Conservation (phyloP, 306 rosid genomes). For the Cicer arietinum region DNA sequence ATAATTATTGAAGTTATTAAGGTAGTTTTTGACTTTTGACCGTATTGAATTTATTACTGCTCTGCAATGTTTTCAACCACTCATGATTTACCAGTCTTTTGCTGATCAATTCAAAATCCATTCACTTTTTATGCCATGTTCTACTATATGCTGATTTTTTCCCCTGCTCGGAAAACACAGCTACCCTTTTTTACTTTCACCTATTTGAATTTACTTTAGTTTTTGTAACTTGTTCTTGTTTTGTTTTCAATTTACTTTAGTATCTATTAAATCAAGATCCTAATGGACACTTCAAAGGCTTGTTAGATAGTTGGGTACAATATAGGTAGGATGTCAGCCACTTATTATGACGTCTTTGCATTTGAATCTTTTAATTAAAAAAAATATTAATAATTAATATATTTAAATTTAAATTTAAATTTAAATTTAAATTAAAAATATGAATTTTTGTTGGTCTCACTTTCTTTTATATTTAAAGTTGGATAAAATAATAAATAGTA, state of each 20-base stretch:
- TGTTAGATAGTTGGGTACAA: no score
- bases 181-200: conserved; percentile 22
- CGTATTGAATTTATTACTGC: conserved; percentile 43
- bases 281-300: neutral
- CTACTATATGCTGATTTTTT: conserved; percentile 30
- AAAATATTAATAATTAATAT: no score
- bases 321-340: no score
- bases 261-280: neutral
- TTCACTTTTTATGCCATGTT: conserved; percentile 28
- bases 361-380: no score
- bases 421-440: no score
- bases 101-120: conserved; percentile 36
- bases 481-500: no score
- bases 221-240: neutral
- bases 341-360: no score
- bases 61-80: conserved; percentile 40
- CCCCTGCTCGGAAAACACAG: conserved; percentile 31
- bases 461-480: no score
- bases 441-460: no score
- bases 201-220: neutral
- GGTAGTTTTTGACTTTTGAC: conserved; percentile 56
- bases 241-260: neutral
- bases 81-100: conserved; percentile 28
- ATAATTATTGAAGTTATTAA: conserved; percentile 38
- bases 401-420: no score